Base-by-base conservation (phyloP, 192 early-diverging fungal genomes). In the Rhizophagus sp. region DNA sequence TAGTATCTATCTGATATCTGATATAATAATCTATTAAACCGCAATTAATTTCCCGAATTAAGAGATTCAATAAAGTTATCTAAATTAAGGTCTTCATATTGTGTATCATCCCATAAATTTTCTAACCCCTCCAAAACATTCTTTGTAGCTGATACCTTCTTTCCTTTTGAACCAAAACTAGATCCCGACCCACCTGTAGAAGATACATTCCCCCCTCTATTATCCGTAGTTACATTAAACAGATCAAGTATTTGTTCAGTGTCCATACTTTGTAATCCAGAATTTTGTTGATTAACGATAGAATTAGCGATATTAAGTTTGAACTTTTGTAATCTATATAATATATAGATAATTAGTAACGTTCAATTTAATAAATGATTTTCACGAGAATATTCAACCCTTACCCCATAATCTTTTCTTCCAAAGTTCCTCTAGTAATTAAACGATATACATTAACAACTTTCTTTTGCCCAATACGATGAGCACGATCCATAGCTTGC, bases 371-470 rank as follows among this genome's bases (percentile, higher is more conserved):
- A 70, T 49, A 76, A 65, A 36, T 2, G n/a, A 49, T 24, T 57
- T 3, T 33, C n/a, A 34, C 3, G 10, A 36, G n/a, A 50, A 15
- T 65, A 30, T 50, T 47, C 33, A 79, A 36, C 7, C 74, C 83
- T 79, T 88, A 94, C 92, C 96, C 96, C 98, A 99, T 99, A 83
- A 99, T 99, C 84, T 99, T 99, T 84, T 99, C 97, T 88, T 99
- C 98, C 12, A 99, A 84, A 49, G 98, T 98, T n/a, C 95, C 95
- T 74, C 93, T 90, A 11, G 97, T 97, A 83, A 99, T 98, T 72
- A 99, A 84, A 10, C 98, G 94, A 84, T 99, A 99, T 1, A 99
- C 97, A 84, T 98, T 98, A 13, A 99, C 98, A 6, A 97, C 95
- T 41, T 94, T 90, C 79, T 97, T 98, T 83, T 99, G 98, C 24